Base-by-base conservation (phyloP, 108 stramenopile genomes). In the Chaetoceros muelleri region DNA sequence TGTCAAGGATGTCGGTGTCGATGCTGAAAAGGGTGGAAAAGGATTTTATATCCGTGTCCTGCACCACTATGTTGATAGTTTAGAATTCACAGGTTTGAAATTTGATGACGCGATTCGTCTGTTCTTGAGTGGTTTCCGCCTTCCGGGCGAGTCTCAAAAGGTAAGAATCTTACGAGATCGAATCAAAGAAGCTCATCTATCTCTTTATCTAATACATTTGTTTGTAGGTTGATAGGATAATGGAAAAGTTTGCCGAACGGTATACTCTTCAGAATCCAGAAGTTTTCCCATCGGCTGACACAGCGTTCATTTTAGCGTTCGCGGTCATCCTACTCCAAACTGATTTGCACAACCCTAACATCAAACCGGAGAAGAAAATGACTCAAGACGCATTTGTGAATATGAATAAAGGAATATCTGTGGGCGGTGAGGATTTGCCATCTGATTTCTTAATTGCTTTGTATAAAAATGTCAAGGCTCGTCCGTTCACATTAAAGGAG, bases 321-420 rank as follows among this genome's bases (percentile, higher is more conserved):
- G 95, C 96, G 10, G 93, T 98, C 17, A 99, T 99, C 65, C 98
- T 99, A 97, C 90, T 99, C 45, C 93, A 98, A 60, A 99, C 99
- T 20, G 96, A 98, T 74, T 79, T 98, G 24, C 99, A 99, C 80
- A 99, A 98, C 61, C 99, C 99, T 19, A 90, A 84, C 66, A 96
- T 99, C 53, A 85, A 83, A 51, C 84, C 82, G 16, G 93, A 95
- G 52, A 73, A 71, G 52, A 81, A 82, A 25, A 99, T 99, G 97
- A 98, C 99, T 8, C 59, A 84, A 20, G 96, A 95, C 54, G 74
- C 75, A 19, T 98, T 98, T 56, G 62, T 96, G 24, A 62, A 79
- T 25, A 96, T 98, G 52, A 99, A 99, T 62, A 70, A 93, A 34
- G 99, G 99, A 16, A 98, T 99, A 57, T 81, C 87, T 8, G 81